Conservation (phyloP, 176 grass and related monocot species). For the Triticum aestivum region IWGSC_CS_RefSeq_v2.1 NC_057807.1:21928524-21929023, state of each 20-base stretch:
- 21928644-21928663: too few species aligned
- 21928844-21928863: not conserved
- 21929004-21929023: not conserved
- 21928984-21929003: not conserved
- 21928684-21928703: too few species aligned
- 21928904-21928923: not conserved
- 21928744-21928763: not conserved
- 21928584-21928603: too few species aligned
- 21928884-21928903: not conserved
- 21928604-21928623: too few species aligned
- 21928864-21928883: not conserved
- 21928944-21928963: not conserved
- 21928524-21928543: not conserved
- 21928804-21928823: not conserved
- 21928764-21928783: not conserved
- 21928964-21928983: not conserved
- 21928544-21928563: not conserved
- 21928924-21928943: not conserved
- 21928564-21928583: not conserved
- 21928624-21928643: too few species aligned
- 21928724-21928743: too few species aligned
- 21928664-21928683: too few species aligned
- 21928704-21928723: too few species aligned
- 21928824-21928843: not conserved
- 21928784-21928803: not conserved